Percentiles rank a stretch among this genome's conserved stretches.
Conservation (phyloP, 78 protist species). For the Planoprotostelium fungivorum region DNA sequence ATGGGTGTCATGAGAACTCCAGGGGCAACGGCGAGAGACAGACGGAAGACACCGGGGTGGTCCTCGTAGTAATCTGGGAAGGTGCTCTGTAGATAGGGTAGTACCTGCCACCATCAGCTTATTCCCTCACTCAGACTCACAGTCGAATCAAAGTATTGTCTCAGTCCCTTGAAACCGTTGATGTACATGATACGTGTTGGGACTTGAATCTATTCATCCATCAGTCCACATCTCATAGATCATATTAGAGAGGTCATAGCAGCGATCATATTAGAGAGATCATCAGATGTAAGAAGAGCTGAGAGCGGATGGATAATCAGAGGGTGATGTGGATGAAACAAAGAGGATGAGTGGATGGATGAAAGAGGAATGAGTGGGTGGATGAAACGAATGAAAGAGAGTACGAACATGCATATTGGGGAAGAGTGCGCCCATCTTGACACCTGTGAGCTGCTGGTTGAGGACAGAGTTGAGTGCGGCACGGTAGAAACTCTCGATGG, state of each 20-base stretch:
- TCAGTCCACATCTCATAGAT: neutral
- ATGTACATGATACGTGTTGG: slow-evolving; percentile 49
- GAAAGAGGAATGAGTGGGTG: too few relatives aligned
- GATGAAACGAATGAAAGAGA: neutral
- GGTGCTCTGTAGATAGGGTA: neutral
- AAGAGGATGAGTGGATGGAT: too few relatives aligned
- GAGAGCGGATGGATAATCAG: too few relatives aligned
- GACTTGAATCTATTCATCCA: slow-evolving; percentile 13
- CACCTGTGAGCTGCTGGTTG: slow-evolving; percentile 13
- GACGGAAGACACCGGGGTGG: neutral
- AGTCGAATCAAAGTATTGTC: neutral
- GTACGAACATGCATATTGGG: slow-evolving; percentile 15
- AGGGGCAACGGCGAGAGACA: slow-evolving; percentile 18
- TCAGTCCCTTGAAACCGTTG: slow-evolving; percentile 41
- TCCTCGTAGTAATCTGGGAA: neutral
- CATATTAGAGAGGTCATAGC: too few relatives aligned
- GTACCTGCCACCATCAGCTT: neutral
- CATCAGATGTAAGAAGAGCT: too few relatives aligned
- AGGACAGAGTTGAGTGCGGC: slow-evolving; percentile 26
- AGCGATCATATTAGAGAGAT: too few relatives aligned
- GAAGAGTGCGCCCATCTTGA: slow-evolving; percentile 4
- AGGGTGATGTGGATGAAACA: too few relatives aligned
- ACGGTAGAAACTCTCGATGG: slow-evolving; percentile 43
- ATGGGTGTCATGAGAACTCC: slow-evolving; percentile 53
- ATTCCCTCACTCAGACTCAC: neutral